Evolutionary conservation across 2,329 filamentous ascomycete species (phyloP).

Genomic region (Orbilia oligospora): DNA sequence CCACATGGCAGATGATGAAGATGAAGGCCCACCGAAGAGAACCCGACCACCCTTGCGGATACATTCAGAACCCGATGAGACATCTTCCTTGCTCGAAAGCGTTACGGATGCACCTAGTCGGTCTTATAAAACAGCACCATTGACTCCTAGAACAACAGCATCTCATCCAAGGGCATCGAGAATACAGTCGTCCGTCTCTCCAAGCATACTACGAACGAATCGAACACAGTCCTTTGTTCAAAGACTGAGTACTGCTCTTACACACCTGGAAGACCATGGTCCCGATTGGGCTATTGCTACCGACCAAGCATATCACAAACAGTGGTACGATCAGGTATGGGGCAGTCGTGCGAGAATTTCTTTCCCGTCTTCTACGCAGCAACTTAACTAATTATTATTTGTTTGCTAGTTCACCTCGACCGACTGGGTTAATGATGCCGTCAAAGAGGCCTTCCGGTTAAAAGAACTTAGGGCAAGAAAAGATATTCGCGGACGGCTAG

Average conservation of each 20-base stretch:
- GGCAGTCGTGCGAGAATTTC: neutral
- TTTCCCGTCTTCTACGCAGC: neutral
- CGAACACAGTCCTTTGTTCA: slow-evolving; percentile 70
- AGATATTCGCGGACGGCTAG: slow-evolving; percentile 84
- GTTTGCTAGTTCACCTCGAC: slow-evolving; percentile 64
- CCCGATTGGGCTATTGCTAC: slow-evolving; percentile 73
- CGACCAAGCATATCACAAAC: slow-evolving; percentile 75
- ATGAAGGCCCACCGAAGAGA: slow-evolving; percentile 12
- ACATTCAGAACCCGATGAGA: slow-evolving; percentile 68
- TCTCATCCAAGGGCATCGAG: slow-evolving; percentile 65
- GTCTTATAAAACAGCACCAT: slow-evolving; percentile 68
- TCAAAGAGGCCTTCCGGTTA: slow-evolving; percentile 90
- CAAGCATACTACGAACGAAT: slow-evolving; percentile 68
- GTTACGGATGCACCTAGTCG: slow-evolving; percentile 57
- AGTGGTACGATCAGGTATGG: slow-evolving; percentile 87
- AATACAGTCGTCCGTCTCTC: slow-evolving; percentile 64
- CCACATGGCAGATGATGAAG: slow-evolving; percentile 46
- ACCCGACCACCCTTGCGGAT: slow-evolving; percentile 58
- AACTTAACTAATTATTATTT: slow-evolving; percentile 14
- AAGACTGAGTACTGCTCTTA: slow-evolving; percentile 75
- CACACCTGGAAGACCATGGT: slow-evolving; percentile 70
- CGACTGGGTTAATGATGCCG: slow-evolving; percentile 96
- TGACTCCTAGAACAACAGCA: slow-evolving; percentile 66
- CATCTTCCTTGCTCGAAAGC: slow-evolving; percentile 69
- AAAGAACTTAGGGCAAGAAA: slow-evolving; percentile 85